Conservation (phyloP, 352 stramenopile species). For the Phytophthora ramorum region DNA sequence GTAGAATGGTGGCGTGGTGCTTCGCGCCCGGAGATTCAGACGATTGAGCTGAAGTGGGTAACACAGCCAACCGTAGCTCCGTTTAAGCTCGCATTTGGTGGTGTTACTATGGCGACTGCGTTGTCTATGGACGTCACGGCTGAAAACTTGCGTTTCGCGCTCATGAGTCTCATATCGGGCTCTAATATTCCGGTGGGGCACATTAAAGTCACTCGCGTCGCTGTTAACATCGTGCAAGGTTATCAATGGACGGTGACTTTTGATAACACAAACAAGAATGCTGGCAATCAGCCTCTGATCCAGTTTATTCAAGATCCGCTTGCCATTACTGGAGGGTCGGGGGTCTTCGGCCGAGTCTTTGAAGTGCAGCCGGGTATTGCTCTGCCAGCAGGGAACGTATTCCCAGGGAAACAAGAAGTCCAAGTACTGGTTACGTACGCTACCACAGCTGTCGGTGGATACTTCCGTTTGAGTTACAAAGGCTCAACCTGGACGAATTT, state of each 20-base stretch:
- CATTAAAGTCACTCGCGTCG: constrained; percentile 64
- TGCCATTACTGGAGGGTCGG: constrained; percentile 24
- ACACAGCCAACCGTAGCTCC: constrained; percentile 50
- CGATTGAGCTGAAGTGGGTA: constrained; percentile 87
- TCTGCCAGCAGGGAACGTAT: constrained; percentile 40
- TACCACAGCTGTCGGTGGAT: constrained; percentile 48
- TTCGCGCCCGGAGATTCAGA: constrained; percentile 75
- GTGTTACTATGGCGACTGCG: constrained; percentile 54
- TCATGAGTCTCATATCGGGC: constrained; percentile 87
- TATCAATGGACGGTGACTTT: constrained; percentile 88
- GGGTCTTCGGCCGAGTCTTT: constrained; percentile 52
- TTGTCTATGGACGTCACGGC: constrained; percentile 80
- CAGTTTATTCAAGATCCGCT: constrained; percentile 48
- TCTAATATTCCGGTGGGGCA: constrained; percentile 40
- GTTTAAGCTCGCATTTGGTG: constrained; percentile 85
- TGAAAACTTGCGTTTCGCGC: constrained; percentile 81
- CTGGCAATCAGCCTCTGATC: constrained; percentile 69
- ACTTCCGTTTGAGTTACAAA: constrained; percentile 79
- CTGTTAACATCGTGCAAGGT: constrained; percentile 64
- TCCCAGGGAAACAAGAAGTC: constrained; percentile 72
- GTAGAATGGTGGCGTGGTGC: constrained; percentile 84
- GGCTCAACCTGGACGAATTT: constrained; percentile 77
- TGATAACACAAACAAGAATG: constrained; percentile 39
- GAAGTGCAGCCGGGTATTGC: constrained; percentile 57
- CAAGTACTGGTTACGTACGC: constrained; percentile 74